These are phyloP conservation scores for Xylariaceae sp. DNA, from an alignment of 2,329 filamentous ascomycete species.

Conservation along the genomic window DNA sequence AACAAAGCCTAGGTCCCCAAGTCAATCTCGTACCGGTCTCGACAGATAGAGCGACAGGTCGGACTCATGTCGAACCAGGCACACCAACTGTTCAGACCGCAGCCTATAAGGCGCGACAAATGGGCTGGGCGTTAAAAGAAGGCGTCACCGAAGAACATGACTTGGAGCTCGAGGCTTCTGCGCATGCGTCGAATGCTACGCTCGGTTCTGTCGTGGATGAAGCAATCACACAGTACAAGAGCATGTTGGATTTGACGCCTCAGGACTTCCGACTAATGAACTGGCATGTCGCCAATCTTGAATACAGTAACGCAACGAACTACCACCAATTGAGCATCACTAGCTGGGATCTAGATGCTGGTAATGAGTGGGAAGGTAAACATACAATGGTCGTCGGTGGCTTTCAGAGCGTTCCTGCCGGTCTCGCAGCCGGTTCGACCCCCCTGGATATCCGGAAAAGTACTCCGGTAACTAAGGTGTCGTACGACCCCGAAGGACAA, in stretches of 20 bases:
- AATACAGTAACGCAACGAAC: conserved; percentile 93
- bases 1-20: conserved; percentile 49
- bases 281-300: conserved; percentile 97
- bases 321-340: conserved; percentile 80
- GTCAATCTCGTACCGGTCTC: conserved; percentile 58
- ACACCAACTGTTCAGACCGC: conserved; percentile 66
- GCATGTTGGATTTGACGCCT: conserved; percentile 73
- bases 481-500: conserved; percentile 49
- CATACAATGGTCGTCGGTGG: conserved; percentile 92
- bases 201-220: conserved; percentile 89
- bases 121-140: conserved; percentile 75
- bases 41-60: conserved; percentile 64
- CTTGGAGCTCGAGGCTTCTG: conserved; percentile 64
- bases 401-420: conserved; percentile 88
- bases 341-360: conserved; percentile 95
- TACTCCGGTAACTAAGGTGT: conserved; percentile 66
- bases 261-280: conserved; percentile 89
- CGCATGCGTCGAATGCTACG: conserved; percentile 61
- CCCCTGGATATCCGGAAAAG: conserved; percentile 72
- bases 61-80: conserved; percentile 65
- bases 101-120: conserved; percentile 67
- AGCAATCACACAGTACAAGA: conserved; percentile 81
- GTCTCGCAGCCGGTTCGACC: conserved; percentile 70
- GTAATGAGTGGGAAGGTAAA: conserved; percentile 93
- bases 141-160: conserved; percentile 59